Evolutionary conservation across 73 alveolate genomes (phyloP), one percentile per base, ranked within the genome.

Genomic region (Paramecium sexaurelia): DNA sequence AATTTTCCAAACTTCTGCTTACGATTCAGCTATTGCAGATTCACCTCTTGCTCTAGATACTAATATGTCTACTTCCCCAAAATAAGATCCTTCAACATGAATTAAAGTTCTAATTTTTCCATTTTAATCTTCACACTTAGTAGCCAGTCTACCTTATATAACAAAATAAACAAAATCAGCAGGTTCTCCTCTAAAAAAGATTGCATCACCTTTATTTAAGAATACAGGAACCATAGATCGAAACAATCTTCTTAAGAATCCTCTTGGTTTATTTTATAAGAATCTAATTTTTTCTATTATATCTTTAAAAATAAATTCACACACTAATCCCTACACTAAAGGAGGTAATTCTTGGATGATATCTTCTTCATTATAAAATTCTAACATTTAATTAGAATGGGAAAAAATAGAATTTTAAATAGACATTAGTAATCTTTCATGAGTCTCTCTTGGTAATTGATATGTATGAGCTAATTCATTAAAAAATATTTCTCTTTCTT

Each of bases 121-220:
- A 13, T 73, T 32, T 35, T 32, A 32, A 37, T 73, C 87, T 13
- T 73, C 87, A 37, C 87, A 73, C 35, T 73, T 73, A 13, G 87
- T 73, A 9, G 27, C 87, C 27, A 73, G 19, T 37, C 87, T 73
- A 32, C 87, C 87, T 37, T 35, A 15, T 29, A 73, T 73, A 2
- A 73, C 87, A 73, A 73, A 73, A 37, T 73, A 73, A 73, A 73
- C 56, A 73, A 73, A 73, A 73, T 73, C 87, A 32, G 87, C 87
- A 29, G 87, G 87, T 33, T 73, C 87, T 73, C 87, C 87, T 37
- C 57, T 73, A 73, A 73, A 73, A 19, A 35, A 73, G 6, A 73
- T 73, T 0, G 87, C 87, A 73, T 73, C 87, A 29, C 87, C 87
- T 20, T 73, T 73, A 73, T 73, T 73, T 37, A 73, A 73, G 19